Evolutionary conservation across 176 grass and related monocot genomes (phyloP).

Genomic region (Themeda triandra): DNA sequence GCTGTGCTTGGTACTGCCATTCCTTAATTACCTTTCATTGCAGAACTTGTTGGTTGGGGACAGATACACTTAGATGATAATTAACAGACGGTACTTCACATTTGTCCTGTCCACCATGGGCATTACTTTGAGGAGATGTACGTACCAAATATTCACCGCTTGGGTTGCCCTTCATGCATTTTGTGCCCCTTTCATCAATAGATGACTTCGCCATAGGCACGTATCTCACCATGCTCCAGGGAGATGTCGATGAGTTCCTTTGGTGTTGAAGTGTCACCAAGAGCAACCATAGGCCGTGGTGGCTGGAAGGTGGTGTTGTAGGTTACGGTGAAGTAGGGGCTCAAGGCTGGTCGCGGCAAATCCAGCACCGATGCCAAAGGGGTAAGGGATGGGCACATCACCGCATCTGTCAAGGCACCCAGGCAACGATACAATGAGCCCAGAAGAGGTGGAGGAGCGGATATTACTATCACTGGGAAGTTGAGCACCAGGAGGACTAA

Average conservation of each 20-base stretch:
- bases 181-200: too few relatives aligned
- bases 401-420: not conserved
- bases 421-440: too few relatives aligned
- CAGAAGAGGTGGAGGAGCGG: too few relatives aligned
- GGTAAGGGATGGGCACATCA: conserved; percentile 26
- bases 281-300: not conserved
- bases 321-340: not conserved
- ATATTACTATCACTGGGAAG: too few relatives aligned
- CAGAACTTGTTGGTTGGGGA: not conserved
- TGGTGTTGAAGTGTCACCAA: accelerated
- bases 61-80: not conserved
- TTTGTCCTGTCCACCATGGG: not conserved
- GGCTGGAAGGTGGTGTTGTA: conserved; percentile 25
- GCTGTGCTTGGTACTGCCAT: conserved; percentile 4
- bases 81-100: not conserved
- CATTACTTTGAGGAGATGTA: not conserved
- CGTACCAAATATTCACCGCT: not conserved
- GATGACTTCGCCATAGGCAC: too few relatives aligned
- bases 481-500: too few relatives aligned
- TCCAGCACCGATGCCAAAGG: conserved; percentile 9
- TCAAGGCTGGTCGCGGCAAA: not conserved
- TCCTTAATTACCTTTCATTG: not conserved
- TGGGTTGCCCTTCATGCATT: not conserved
- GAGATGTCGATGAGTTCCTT: conserved; percentile 19
- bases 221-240: conserved; percentile 19